These are phyloP conservation scores for Emmonsia crescens DNA, from an alignment of 2,329 filamentous ascomycete genomes.

Conservation along the genomic window DNA sequence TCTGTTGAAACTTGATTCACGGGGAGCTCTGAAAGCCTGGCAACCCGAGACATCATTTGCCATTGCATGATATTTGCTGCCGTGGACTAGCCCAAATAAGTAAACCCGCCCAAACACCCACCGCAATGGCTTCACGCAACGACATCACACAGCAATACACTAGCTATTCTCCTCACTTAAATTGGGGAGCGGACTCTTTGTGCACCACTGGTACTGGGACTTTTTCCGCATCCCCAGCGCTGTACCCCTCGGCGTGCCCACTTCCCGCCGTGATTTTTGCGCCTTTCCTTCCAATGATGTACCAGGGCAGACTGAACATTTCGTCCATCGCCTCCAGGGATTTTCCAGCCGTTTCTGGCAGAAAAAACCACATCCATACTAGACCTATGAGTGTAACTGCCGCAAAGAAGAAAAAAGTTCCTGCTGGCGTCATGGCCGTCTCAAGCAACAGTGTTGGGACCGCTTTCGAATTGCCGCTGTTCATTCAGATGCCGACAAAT, in stretches of 20 bases:
- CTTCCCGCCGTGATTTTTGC: slow-evolving; percentile 8
- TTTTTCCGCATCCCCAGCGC: neutral
- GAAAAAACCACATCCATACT: slow-evolving; percentile 56
- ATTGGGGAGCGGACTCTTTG: neutral
- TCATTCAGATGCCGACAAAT: neutral
- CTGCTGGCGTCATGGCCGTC: slow-evolving; percentile 39
- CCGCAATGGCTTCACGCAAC: neutral
- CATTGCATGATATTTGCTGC: no score
- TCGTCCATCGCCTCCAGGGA: slow-evolving; percentile 21
- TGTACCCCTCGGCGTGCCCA: slow-evolving; percentile 3
- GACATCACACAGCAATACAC: neutral
- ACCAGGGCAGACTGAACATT: slow-evolving; percentile 13
- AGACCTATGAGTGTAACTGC: slow-evolving; percentile 56
- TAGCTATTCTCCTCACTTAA: neutral
- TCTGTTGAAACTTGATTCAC: no score
- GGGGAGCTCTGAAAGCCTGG: no score
- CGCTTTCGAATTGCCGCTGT: slow-evolving; percentile 18
- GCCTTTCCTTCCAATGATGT: slow-evolving; percentile 12
- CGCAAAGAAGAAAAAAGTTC: slow-evolving; percentile 67
- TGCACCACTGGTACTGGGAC: neutral
- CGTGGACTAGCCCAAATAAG: no score
- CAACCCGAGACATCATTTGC: no score
- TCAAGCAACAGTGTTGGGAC: slow-evolving; percentile 39
- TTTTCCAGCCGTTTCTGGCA: slow-evolving; percentile 59
- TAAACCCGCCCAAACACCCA: neutral